Evolutionary conservation across 768 basidiomycete genomes (phyloP), one percentile per base, ranked within the genome.

Genomic region (Leccinum variicolor): DNA sequence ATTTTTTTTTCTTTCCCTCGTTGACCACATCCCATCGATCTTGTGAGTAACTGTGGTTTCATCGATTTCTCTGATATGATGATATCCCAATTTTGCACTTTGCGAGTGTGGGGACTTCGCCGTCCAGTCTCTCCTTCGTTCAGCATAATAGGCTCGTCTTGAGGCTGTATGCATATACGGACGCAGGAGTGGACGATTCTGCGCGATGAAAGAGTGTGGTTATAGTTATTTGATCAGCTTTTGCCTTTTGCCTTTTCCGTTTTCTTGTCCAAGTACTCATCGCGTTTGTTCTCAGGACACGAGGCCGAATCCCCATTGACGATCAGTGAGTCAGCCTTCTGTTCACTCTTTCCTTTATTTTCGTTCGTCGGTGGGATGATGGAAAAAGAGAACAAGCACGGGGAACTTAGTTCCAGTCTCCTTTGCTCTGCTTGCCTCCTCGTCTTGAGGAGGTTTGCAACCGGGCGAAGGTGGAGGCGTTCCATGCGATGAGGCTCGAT

Each of bases 221-320:
- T 72, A 72, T 72, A 72, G 72, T 72, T 72, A 72, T 72, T 72
- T 72, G 70, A 72, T 57, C 69, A 51, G 50, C 13, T 31, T n/a
- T 55, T 33, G 0, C 26, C 3, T 26, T 26, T 29, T 17, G 4
- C 6, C 17, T 19, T 41, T 19, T 3, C 19, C 2, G 3, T 6
- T 28, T 17, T 36, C 1, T 39, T 33, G 17, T 50, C 11, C 0
- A 19, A 28, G 25, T 60, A 31, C 60, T 71, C 34, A 67, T 43
- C 8, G 21, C 4, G 15, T 51, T 58, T 0, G 2, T 62, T 53
- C 15, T 2, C 33, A 66, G 65, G 43, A 54, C 28, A 31, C 29
- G 26, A 50, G 23, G 49, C 11, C 5, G 28, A 17, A 47, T 58
- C 28, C 1, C 29, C 17, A 13, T 28, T 3, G 52, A 54, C 10